A percentile compares a stretch with the other conserved stretches of the same genome.
phyloP scores from a whole-genome alignment of 1,284 basidiomycete species.

The Boletus nobilissimus region DNA sequence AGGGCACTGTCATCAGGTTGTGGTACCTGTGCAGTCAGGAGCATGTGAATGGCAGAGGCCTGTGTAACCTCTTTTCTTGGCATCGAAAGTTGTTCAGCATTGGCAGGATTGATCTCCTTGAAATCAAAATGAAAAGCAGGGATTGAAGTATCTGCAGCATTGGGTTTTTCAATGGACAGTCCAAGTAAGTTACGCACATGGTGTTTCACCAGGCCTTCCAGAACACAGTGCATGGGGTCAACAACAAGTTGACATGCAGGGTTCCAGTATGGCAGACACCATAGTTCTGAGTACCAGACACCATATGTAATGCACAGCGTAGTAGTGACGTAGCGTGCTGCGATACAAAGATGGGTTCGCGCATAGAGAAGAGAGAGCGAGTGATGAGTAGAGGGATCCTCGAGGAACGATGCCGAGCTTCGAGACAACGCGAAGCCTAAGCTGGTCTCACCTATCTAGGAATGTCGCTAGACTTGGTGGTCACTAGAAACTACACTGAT shows the following conservation, averaged over 20 bases:
- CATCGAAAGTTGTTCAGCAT: conserved; percentile 1
- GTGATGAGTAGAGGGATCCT: no score
- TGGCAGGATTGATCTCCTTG: not conserved
- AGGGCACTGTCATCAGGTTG: not conserved
- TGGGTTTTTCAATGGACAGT: not conserved
- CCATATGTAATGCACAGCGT: no score
- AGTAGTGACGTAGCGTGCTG: no score
- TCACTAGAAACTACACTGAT: no score
- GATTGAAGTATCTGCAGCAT: not conserved
- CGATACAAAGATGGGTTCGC: no score
- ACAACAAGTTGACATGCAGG: conserved; percentile 26
- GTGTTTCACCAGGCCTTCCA: conserved; percentile 28
- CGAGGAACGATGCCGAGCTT: no score
- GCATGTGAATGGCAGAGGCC: conserved; percentile 1
- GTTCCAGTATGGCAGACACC: conserved; percentile 37
- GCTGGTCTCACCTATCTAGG: no score
- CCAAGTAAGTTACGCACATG: conserved; percentile 14
- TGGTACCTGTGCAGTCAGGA: conserved; percentile 11
- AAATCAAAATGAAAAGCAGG: not conserved
- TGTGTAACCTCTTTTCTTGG: conserved; percentile 18
- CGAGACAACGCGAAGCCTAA: no score
- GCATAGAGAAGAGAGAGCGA: no score
- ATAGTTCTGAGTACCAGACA: conserved; percentile 23
- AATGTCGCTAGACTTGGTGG: no score
- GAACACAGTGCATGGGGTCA: conserved; percentile 35